phyloP scores from a whole-genome alignment of 495 filamentous ascomycete genomes.

The Sordaria brevicollis region DNA sequence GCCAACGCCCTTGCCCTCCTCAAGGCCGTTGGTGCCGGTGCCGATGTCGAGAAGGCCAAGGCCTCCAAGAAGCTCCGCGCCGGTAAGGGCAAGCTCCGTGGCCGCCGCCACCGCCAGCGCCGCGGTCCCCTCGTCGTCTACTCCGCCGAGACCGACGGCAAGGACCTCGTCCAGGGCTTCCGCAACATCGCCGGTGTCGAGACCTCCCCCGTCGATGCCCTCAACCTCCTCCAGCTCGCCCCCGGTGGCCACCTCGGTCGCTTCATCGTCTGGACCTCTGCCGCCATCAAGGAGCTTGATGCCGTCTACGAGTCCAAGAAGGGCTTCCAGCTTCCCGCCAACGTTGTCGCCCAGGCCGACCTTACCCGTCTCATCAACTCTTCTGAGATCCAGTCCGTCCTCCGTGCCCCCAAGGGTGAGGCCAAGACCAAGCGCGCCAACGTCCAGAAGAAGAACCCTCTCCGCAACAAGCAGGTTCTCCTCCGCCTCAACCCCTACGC shows the following conservation, averaged over 20 bases:
- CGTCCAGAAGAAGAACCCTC: constrained; percentile 99
- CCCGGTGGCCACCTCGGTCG: constrained; percentile 97
- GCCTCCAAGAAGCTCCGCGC: constrained; percentile 87
- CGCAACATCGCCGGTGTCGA: constrained; percentile 98
- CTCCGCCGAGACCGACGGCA: constrained; percentile 85
- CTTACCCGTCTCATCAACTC: constrained; percentile 96
- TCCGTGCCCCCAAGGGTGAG: constrained; percentile 79
- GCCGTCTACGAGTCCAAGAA: constrained; percentile 96
- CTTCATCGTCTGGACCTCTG: constrained; percentile 97
- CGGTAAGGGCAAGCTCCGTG: constrained; percentile 95
- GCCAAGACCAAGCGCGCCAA: constrained; percentile 77
- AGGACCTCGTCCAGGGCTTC: constrained; percentile 82
- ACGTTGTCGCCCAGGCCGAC: constrained; percentile 82
- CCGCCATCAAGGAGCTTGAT: constrained; percentile 92
- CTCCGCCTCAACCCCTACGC: constrained; percentile 97
- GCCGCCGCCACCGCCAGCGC: constrained; percentile 90
- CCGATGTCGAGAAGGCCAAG: constrained; percentile 89
- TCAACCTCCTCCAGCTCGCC: constrained; percentile 98
- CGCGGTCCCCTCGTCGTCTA: constrained; percentile 96
- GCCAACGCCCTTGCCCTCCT: constrained; percentile 77
- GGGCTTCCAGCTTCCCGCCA: constrained; percentile 91
- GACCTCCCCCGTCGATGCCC: constrained; percentile 84
- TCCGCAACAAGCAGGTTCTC: constrained; percentile 93
- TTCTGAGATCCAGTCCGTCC: constrained; percentile 90
- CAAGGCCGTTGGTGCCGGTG: constrained; percentile 77